These are phyloP conservation scores for Cercophora sp. DNA, from an alignment of 495 filamentous ascomycete species.

Conservation along the genomic window DNA sequence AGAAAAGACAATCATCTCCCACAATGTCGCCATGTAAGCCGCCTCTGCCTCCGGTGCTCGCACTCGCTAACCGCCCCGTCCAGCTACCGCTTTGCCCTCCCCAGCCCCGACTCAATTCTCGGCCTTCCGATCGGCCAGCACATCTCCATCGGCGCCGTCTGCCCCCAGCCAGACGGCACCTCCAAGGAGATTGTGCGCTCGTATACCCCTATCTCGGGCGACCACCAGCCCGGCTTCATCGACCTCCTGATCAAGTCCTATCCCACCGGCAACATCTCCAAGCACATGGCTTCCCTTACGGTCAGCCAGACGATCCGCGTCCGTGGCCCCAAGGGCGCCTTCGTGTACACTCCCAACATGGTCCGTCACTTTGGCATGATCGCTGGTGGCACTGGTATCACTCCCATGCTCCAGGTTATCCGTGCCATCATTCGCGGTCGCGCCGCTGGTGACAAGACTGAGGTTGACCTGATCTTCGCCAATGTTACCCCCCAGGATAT, in stretches of 20 bases:
- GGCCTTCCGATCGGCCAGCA: conserved; percentile 98
- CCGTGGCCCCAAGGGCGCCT: conserved; percentile 89
- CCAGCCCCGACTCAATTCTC: conserved; percentile 71
- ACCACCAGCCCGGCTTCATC: conserved; percentile 89
- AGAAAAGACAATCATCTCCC: conserved; percentile 88
- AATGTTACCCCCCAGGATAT: conserved; percentile 94
- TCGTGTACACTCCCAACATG: conserved; percentile 95
- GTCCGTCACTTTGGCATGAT: conserved; percentile 95
- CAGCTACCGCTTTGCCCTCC: conserved; percentile 87
- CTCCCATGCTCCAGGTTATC: conserved; percentile 94
- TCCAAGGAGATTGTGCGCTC: conserved; percentile 88
- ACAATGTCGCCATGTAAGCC: conserved; percentile 89
- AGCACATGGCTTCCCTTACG: conserved; percentile 75
- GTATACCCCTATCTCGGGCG: conserved; percentile 93
- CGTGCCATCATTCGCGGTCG: conserved; percentile 83
- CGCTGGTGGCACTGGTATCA: conserved; percentile 95
- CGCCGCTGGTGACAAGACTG: conserved; percentile 72
- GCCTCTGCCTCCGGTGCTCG: not conserved
- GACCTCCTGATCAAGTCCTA: conserved; percentile 98
- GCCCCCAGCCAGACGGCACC: conserved; percentile 58
- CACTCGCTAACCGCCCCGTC: conserved; percentile 14
- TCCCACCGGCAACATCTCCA: conserved; percentile 91
- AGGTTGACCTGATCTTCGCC: conserved; percentile 92
- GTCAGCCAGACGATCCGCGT: conserved; percentile 87
- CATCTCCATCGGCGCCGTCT: conserved; percentile 85